A percentile compares a stretch with the other conserved stretches of the same genome.
These are phyloP conservation scores for Lipomyces starkeyi DNA, from an alignment of 805 yeast genomes.

Conservation along the genomic window DNA sequence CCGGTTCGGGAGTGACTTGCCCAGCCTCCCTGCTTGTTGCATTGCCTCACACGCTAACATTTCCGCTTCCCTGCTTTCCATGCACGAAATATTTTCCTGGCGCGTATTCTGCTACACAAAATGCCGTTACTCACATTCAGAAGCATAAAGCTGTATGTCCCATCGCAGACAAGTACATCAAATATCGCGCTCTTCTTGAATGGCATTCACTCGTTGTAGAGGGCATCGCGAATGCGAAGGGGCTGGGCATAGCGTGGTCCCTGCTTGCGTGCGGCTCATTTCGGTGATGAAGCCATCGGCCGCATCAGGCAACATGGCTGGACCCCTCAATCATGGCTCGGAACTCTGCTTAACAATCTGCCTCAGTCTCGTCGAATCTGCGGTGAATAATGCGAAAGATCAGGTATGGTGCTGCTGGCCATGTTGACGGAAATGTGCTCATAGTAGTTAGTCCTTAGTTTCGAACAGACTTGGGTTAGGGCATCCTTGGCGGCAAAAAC, in stretches of 20 bases:
- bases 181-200: not conserved
- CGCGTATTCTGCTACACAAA: not conserved
- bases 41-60: not conserved
- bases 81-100: no score
- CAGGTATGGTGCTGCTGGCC: not conserved
- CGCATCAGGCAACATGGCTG: not conserved
- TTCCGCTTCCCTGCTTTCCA: not conserved
- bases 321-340: not conserved
- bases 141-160: no score
- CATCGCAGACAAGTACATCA: no score
- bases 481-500: no score
- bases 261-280: not conserved
- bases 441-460: no score
- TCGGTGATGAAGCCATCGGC: no score
- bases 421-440: no score
- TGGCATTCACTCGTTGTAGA: not conserved
- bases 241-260: not conserved
- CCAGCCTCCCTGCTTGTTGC: not conserved
- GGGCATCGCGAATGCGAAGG: not conserved
- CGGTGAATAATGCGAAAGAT: not conserved
- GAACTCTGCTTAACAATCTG: no score
- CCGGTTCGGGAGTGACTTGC: not conserved
- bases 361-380: not conserved
- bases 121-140: no score
- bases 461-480: no score